Percentiles rank a stretch among this genome's conserved stretches.
These are phyloP conservation scores for Cynara cardunculus DNA, from an alignment of 129 eudicot genomes.

Conservation along the genomic window DNA sequence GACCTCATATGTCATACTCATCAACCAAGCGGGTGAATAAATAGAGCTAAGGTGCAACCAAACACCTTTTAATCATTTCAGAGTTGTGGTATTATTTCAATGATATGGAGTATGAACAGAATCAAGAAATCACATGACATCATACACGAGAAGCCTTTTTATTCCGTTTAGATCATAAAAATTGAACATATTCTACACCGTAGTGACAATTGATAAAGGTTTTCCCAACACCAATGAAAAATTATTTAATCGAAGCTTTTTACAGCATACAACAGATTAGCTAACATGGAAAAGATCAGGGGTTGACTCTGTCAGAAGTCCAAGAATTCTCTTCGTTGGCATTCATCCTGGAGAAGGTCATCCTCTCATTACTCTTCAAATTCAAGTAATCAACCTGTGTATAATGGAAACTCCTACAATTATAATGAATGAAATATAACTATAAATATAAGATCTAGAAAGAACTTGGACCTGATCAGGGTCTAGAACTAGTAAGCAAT, in stretches of 20 bases:
- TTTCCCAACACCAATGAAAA: constrained; percentile 4
- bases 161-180: neutral
- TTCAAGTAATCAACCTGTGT: constrained; percentile 88
- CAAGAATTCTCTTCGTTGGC: constrained; percentile 48
- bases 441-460: neutral
- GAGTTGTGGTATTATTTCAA: neutral
- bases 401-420: neutral
- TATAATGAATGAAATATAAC: neutral
- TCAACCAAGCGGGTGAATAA: too few species aligned
- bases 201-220: constrained; percentile 4
- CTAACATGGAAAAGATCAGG: constrained; percentile 29
- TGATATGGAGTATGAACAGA: neutral
- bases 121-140: neutral
- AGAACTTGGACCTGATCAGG: constrained; percentile 62
- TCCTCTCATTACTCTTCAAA: constrained; percentile 72
- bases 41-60: too few species aligned
- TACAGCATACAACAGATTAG: neutral
- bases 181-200: constrained; percentile 3
- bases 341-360: constrained; percentile 36
- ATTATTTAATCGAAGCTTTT: neutral
- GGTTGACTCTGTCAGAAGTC: constrained; percentile 64
- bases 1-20: neutral
- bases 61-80: neutral
- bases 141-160: neutral
- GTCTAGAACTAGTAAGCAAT: constrained; percentile 79